Evolutionary conservation across 208 protist genomes (phyloP), one percentile per base, ranked within the genome.

Genomic region (Trypanosoma congolense): DNA sequence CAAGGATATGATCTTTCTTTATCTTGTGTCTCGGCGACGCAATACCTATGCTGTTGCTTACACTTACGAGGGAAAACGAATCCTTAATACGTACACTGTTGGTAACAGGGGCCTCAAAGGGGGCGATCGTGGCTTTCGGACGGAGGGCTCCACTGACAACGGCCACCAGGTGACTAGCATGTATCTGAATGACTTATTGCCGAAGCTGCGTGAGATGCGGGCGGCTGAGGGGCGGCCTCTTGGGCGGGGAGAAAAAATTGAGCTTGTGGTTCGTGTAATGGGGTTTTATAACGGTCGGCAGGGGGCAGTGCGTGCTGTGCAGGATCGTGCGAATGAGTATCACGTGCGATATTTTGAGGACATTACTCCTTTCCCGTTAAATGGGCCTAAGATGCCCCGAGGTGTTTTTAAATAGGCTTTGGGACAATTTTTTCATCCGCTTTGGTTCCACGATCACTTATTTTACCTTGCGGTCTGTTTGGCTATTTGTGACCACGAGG

Each of bases 1-100:
- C 51, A 51, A 65, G 22, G 81, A 92, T 51, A 90, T 87, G 70
- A 56, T 90, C 21, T 94, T 94, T 33, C 71, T 94, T 22, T 94
- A 94, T 46, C 59, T 94, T 24, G 69, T 94, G 54, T 85, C 83
- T 22, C 75, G 87, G 3, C 77, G 87, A 5, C 82, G 87, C 33
- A 94, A 94, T 65, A 92, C 83, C 14, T 94, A 92, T 71, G 87
- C 87, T 14, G 87, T 94, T 29, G 78, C 81, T 4, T 94, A 90
- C 77, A 80, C 90, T 56, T 92, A 90, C 64, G 68, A 80, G 5
- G 87, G 87, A 26, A 77, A 71, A 49, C 81, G 87, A 25, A 70
- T 94, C 36, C 75, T 90, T 41, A 58, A 56, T 28, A 83, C 87
- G 19, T 90, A 92, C 65, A 91, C 87, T 29, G 87, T 81, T 16